Conservation (phyloP, 2,329 filamentous ascomycete genomes). For the Furcasterigmium furcatum region DNA sequence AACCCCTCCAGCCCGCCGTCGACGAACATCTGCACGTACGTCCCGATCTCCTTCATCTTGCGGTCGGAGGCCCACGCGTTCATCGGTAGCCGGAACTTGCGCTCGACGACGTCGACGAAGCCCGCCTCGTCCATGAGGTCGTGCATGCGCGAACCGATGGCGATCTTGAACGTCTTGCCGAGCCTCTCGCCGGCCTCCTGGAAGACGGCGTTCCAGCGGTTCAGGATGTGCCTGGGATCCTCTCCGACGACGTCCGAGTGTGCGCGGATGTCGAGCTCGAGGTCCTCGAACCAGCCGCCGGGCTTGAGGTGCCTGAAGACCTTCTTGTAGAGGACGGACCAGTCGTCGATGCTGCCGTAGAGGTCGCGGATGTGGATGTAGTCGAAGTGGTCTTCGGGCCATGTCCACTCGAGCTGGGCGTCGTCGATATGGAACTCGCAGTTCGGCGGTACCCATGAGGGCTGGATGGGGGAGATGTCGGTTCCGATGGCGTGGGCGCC, state of each 20-base stretch:
- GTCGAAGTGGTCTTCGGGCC: constrained; percentile 39
- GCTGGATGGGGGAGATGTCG: constrained; percentile 55
- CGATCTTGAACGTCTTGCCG: constrained; percentile 20
- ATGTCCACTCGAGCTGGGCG: constrained; percentile 38
- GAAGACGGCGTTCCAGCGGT: constrained; percentile 23
- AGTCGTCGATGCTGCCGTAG: constrained; percentile 54
- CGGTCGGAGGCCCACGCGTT: constrained; percentile 17
- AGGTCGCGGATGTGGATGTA: constrained; percentile 59
- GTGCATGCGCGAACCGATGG: constrained; percentile 14
- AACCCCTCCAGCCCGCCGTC: constrained; percentile 22
- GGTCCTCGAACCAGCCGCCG: constrained; percentile 26
- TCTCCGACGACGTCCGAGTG: constrained; percentile 15
- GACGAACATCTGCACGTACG: constrained; percentile 16
- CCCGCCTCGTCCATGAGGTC: constrained; percentile 9
- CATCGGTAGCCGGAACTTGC: constrained; percentile 14
- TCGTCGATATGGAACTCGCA: constrained; percentile 31
- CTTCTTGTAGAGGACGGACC: constrained; percentile 49
- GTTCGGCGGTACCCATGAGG: constrained; percentile 30
- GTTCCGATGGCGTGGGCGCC: constrained; percentile 43
- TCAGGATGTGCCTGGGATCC: constrained; percentile 19
- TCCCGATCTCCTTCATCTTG: constrained; percentile 17
- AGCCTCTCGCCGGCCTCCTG: constrained; percentile 19
- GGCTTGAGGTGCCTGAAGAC: constrained; percentile 45
- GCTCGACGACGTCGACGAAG: constrained; percentile 12
- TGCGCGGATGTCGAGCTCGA: constrained; percentile 20